Evolutionary conservation across 2,329 filamentous ascomycete species (phyloP).

Genomic region (Nannizziopsis barbatae): DNA sequence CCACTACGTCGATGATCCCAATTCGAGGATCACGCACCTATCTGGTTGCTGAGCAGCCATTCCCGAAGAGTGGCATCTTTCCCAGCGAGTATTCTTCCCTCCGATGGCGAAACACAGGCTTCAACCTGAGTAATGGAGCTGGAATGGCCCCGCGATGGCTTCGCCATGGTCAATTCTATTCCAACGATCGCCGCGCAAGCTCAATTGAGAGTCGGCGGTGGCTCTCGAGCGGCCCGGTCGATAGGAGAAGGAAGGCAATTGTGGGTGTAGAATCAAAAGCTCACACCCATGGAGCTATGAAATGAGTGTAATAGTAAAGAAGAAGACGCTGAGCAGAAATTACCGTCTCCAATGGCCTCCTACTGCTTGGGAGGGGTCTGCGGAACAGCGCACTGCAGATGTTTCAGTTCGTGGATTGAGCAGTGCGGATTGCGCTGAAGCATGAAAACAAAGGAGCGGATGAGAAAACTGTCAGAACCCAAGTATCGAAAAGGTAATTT

Average conservation of each 20-base stretch:
- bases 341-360: not conserved
- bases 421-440: not conserved
- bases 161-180: slow-evolving; percentile 23
- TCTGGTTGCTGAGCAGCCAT: slow-evolving; percentile 69
- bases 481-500: too few relatives aligned
- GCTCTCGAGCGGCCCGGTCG: not conserved
- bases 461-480: too few relatives aligned
- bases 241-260: not conserved
- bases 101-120: slow-evolving; percentile 30
- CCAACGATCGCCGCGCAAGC: slow-evolving; percentile 8
- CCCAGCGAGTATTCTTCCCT: slow-evolving; percentile 20
- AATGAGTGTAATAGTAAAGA: not conserved
- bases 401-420: not conserved
- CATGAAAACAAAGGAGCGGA: not conserved
- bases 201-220: slow-evolving; percentile 1
- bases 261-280: too few relatives aligned
- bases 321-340: not conserved
- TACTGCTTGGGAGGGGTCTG: not conserved
- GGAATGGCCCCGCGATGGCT: slow-evolving; percentile 22
- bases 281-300: too few relatives aligned
- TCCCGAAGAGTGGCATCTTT: slow-evolving; percentile 33
- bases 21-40: slow-evolving; percentile 47
- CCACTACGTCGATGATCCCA: not conserved
- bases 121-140: slow-evolving; percentile 30
- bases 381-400: not conserved